Evolutionary conservation across 2,329 filamentous ascomycete genomes (phyloP).

Genomic region (Zymoseptoria passerinii): DNA sequence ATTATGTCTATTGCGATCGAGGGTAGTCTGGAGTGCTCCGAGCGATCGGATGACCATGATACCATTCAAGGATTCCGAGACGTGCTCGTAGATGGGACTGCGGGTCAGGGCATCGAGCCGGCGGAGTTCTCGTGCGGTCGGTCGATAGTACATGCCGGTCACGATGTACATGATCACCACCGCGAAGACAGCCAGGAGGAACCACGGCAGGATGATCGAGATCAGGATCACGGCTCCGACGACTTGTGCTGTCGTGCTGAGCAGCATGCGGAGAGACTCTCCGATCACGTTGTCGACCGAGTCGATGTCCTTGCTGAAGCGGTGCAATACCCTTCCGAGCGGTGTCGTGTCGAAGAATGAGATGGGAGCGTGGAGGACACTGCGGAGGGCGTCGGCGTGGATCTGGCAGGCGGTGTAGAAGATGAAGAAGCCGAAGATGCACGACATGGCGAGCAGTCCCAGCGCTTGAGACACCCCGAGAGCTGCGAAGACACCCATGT

Average conservation of each 20-base stretch:
- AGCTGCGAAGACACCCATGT: slow-evolving; percentile 67
- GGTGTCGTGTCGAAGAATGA: slow-evolving; percentile 93
- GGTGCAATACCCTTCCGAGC: slow-evolving; percentile 86
- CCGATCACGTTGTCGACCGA: slow-evolving; percentile 52
- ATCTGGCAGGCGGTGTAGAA: slow-evolving; percentile 54
- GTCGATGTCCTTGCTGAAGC: slow-evolving; percentile 92
- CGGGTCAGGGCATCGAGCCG: slow-evolving; percentile 3
- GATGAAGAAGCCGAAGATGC: neutral
- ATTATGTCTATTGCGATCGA: neutral
- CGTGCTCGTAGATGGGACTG: slow-evolving; percentile 2
- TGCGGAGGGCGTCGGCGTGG: slow-evolving; percentile 64
- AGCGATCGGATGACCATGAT: neutral
- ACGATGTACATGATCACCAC: neutral
- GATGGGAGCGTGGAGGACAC: slow-evolving; percentile 80
- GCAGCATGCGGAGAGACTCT: slow-evolving; percentile 38
- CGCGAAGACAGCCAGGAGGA: slow-evolving; percentile 1
- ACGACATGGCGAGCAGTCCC: slow-evolving; percentile 60
- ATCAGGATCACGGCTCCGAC: slow-evolving; percentile 1
- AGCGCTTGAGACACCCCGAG: slow-evolving; percentile 65
- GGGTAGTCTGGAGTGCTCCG: neutral
- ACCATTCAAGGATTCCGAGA: neutral
- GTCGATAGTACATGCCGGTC: neutral
- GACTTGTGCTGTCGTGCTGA: neutral
- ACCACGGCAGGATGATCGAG: neutral
- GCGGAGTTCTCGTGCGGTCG: slow-evolving; percentile 1